Evolutionary conservation across 2,329 filamentous ascomycete species (phyloP), one percentile per base, ranked within the genome.

Genomic region (Orbilia javanica): DNA sequence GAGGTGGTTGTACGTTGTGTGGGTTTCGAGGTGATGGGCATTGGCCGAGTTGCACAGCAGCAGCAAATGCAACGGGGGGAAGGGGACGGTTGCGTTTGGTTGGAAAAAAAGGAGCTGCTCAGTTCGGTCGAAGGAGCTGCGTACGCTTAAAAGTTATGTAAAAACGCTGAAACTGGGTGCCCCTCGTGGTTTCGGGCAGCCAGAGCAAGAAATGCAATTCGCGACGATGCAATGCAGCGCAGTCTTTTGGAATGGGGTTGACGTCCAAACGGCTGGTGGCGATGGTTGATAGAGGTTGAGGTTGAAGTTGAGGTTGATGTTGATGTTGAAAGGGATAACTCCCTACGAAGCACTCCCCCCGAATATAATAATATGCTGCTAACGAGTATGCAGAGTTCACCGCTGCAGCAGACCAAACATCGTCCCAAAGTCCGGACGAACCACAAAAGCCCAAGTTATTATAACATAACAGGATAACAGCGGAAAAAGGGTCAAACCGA

Each of bases 381-480:
- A n/a, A n/a, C n/a, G n/a, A n/a, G n/a, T n/a, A 39, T 39, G 36
- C 36, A 39, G 3, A 15, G 36, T 13, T 39, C 4, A 63, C 42
- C 18, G n/a, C 20, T 27, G n/a, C 15, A 4, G 20, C 36, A 48
- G 13, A 63, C 36, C 36, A 44, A 63, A 70, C 34, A 64, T 64
- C 66, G 46, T 64, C 29, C 76, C 52, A 62, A 75, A 75, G 57
- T 57, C 57, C 70, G 53, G 62, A 79, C 72, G 62, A 67, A 80
- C 70, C 71, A 77, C 52, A 79, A 67, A 44, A 20, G 15, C 18
- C 10, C 46, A 31, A 73, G 55, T 55, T 64, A 72, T 62, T 79
- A 76, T 70, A 68, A 80, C 75, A 71, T 62, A 80, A 77, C 70
- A 78, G 57, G 75, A 80, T 73, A 50, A 53, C n/a, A 39, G 63